Percentiles rank a stretch among this genome's conserved stretches.
These are phyloP conservation scores for Claviceps spartinae DNA, from an alignment of 2,329 filamentous ascomycete species.

Conservation along the genomic window DNA sequence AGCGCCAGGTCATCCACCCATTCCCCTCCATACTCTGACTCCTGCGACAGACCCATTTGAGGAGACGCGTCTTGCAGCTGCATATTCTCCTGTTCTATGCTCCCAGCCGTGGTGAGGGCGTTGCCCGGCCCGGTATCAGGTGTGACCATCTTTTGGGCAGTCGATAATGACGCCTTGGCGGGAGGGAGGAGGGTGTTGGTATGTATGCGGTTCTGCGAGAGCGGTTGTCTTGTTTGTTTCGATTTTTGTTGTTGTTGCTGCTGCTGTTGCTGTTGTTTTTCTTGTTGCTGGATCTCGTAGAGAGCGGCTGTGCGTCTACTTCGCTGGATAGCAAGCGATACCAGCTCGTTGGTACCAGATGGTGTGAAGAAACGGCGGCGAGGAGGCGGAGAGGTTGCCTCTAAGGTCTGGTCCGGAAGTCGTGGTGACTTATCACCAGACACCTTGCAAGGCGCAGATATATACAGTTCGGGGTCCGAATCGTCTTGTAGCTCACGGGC, in stretches of 20 bases:
- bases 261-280: not conserved
- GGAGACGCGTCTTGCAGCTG: constrained; percentile 1
- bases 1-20: constrained; percentile 25
- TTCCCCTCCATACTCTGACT: constrained; percentile 25
- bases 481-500: constrained; percentile 35
- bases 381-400: constrained; percentile 3
- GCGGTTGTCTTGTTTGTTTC: not conserved
- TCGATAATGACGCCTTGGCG: not conserved
- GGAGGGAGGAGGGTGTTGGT: not conserved
- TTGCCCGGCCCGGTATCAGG: not conserved
- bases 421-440: not conserved
- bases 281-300: constrained; percentile 14
- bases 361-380: constrained; percentile 23
- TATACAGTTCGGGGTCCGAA: not conserved
- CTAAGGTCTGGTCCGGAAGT: not conserved
- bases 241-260: not conserved
- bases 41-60: constrained; percentile 17
- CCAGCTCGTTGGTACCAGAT: constrained; percentile 21
- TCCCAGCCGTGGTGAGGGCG: not conserved
- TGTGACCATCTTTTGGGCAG: not conserved
- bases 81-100: constrained; percentile 14
- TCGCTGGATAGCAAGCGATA: constrained; percentile 21
- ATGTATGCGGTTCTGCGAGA: constrained; percentile 8
- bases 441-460: not conserved
- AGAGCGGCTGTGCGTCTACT: constrained; percentile 21